Percentiles rank a stretch among this genome's conserved stretches.
Conservation (phyloP, 2,329 filamentous ascomycete genomes). For the Macrophomina pseudophaseolina region DNA sequence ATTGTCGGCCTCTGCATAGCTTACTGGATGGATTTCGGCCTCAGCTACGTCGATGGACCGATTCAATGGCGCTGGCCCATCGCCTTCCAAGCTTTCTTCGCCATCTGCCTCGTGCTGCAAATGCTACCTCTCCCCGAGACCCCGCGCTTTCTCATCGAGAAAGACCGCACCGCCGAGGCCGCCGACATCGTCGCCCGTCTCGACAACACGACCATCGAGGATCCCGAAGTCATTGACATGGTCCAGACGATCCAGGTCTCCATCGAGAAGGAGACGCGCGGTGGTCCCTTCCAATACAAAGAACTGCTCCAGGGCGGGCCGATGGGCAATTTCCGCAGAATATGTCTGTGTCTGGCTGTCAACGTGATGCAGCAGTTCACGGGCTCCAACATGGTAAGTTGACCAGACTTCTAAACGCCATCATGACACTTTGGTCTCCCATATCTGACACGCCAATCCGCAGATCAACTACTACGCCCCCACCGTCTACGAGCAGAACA, state of each 20-base stretch:
- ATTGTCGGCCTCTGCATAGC: constrained; percentile 55
- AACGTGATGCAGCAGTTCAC: constrained; percentile 46
- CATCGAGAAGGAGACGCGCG: constrained; percentile 37
- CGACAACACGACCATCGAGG: background rate
- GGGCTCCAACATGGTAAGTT: constrained; percentile 42
- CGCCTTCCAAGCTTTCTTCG: constrained; percentile 62
- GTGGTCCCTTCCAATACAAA: constrained; percentile 43
- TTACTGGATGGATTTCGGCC: constrained; percentile 48
- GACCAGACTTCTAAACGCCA: too few species aligned
- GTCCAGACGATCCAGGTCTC: constrained; percentile 46
- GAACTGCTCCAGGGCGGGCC: constrained; percentile 43
- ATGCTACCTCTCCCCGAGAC: constrained; percentile 47
- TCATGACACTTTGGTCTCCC: too few species aligned
- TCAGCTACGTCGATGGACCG: background rate
- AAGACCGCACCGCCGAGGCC: constrained; percentile 41
- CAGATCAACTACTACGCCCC: constrained; percentile 50
- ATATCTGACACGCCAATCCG: too few species aligned
- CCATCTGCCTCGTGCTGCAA: constrained; percentile 59
- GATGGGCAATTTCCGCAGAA: constrained; percentile 39
- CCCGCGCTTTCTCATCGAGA: constrained; percentile 45
- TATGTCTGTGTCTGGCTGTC: constrained; percentile 41
- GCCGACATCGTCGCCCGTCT: constrained; percentile 1
- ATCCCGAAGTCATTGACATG: constrained; percentile 35
- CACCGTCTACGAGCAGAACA: constrained; percentile 46
- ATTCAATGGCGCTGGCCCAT: constrained; percentile 55